Base-by-base conservation (phyloP, 176 grass and related monocot genomes). In the Eleusine indica region DNA sequence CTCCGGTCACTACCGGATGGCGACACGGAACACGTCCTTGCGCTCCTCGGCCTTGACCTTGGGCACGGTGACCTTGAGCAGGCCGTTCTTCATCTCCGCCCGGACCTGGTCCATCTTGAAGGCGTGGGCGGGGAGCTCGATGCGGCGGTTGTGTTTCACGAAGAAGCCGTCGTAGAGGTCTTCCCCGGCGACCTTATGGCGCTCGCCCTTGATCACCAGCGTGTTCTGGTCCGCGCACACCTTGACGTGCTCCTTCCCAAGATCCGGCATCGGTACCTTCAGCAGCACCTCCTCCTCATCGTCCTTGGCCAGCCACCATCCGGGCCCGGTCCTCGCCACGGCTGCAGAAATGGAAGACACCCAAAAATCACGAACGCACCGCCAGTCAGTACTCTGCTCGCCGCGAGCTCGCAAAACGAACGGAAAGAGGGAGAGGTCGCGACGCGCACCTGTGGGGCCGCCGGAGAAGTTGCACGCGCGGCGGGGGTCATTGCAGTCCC, bases 1-100 rank as follows among this genome's bases (percentile, higher is more conserved):
- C 18, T 3, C 38, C 14, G 19, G 8, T 22, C 30, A 32, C 41
- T 87, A 92, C 85, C 91, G 74, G 57, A 96, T 57, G 9, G 84
- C 81, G 37, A 95, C 80, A 29, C 87, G 76, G 81, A 92, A 89
- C 10, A 91, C 83, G 42, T 96, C 86, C 68, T 51, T 83, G 80
- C 88, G 76, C 44, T 96, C 88, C 86, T 91, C 86, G 17, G 77
- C 2, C 87, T 91, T 93, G 7, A 88, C 30, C 91, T 86, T 97
- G 51, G 91, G 94, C 56, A 97, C 64, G 37, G 88, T 85, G 12
- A 93, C 78, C 78, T 66, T 89, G 62, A 97, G 94, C 74, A 91
- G 58, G 39, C 94, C 94, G 19, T 94, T 90, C 85, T 94, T 97
- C 94, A 91, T 97, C 91, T 88, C 91, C 3, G 85, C 94, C 71